A percentile compares a stretch with the other conserved stretches of the same genome.
Conservation (phyloP, 2,329 filamentous ascomycete species). For the Gliomastix tumulicola region DNA sequence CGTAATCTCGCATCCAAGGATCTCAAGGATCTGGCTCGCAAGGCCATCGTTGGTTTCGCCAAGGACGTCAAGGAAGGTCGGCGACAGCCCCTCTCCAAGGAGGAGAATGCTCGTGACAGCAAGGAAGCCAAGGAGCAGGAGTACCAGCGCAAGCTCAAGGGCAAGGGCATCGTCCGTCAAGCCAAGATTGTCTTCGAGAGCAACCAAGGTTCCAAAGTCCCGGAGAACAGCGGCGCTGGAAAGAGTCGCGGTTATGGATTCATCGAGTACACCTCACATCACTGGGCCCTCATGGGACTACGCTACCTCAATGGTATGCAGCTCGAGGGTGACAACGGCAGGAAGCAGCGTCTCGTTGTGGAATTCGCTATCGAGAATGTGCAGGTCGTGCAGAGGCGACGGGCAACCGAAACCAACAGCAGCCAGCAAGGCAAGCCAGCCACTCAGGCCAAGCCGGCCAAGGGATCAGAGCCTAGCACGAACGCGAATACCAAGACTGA, state of each 20-base stretch:
- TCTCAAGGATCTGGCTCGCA: conserved; percentile 81
- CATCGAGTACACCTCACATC: conserved; percentile 91
- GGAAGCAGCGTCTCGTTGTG: conserved; percentile 83
- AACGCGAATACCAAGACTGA: too few species aligned
- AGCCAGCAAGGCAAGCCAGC: too few species aligned
- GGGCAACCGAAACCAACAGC: conserved; percentile 25
- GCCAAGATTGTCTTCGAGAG: conserved; percentile 94
- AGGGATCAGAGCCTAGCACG: too few species aligned
- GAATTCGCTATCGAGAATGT: conserved; percentile 99
- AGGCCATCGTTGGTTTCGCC: conserved; percentile 92
- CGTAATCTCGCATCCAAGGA: conserved; percentile 77
- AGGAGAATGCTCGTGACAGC: conserved; percentile 75
- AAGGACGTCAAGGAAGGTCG: conserved; percentile 75
- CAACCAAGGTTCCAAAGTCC: conserved; percentile 74
- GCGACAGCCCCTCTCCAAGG: conserved; percentile 76
- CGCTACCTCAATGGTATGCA: conserved; percentile 83
- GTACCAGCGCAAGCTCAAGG: conserved; percentile 68
- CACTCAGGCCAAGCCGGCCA: too few species aligned
- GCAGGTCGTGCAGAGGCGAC: conserved; percentile 79
- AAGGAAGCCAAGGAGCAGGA: conserved; percentile 78
- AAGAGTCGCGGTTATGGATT: conserved; percentile 93
- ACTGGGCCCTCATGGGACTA: conserved; percentile 90
- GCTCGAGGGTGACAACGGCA: conserved; percentile 55
- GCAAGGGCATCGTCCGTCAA: conserved; percentile 82
- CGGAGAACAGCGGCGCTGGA: conserved; percentile 69